Evolutionary conservation across 2,329 filamentous ascomycete species (phyloP).

Genomic region (Ceratocystis cacaofunesta): DNA sequence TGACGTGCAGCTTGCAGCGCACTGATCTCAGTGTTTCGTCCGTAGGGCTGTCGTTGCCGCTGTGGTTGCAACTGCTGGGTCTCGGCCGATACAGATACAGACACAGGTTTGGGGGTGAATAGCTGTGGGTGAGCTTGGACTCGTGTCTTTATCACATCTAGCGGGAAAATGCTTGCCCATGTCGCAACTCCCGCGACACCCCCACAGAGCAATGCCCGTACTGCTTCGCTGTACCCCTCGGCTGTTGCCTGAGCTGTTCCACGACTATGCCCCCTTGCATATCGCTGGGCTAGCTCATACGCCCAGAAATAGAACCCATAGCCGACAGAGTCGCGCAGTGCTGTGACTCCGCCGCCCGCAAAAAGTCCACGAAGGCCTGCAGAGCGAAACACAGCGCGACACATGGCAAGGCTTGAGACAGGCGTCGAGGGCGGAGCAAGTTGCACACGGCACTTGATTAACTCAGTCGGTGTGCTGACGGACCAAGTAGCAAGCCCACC

Average conservation of each 20-base stretch:
- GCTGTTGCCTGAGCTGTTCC: constrained; percentile 15
- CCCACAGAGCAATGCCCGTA: constrained; percentile 63
- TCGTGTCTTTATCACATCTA: constrained; percentile 85
- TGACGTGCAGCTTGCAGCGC: constrained; percentile 50
- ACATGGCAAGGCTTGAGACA: constrained; percentile 39
- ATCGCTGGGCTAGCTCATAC: constrained; percentile 46
- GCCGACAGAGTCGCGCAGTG: constrained; percentile 71
- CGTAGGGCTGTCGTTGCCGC: constrained; percentile 24
- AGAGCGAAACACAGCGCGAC: constrained; percentile 41
- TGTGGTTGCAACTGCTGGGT: constrained; percentile 12
- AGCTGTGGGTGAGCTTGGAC: constrained; percentile 40
- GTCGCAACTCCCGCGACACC: constrained; percentile 76
- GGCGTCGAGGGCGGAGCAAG: constrained; percentile 27
- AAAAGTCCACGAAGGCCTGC: constrained; percentile 59
- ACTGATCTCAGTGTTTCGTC: constrained; percentile 26
- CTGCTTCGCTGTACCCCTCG: constrained; percentile 29
- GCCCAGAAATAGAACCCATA: constrained; percentile 97
- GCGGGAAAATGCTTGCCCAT: constrained; percentile 79
- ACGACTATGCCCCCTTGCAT: constrained; percentile 13
- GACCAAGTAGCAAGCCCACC: constrained; percentile 76
- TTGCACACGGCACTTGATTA: constrained; percentile 81
- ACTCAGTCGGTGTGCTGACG: constrained; percentile 75
- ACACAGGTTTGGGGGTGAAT: neutral
- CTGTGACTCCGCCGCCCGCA: constrained; percentile 66
- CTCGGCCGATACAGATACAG: too few relatives aligned